Conservation (phyloP, 805 yeast genomes). For the Citeromyces matritensis region DNA sequence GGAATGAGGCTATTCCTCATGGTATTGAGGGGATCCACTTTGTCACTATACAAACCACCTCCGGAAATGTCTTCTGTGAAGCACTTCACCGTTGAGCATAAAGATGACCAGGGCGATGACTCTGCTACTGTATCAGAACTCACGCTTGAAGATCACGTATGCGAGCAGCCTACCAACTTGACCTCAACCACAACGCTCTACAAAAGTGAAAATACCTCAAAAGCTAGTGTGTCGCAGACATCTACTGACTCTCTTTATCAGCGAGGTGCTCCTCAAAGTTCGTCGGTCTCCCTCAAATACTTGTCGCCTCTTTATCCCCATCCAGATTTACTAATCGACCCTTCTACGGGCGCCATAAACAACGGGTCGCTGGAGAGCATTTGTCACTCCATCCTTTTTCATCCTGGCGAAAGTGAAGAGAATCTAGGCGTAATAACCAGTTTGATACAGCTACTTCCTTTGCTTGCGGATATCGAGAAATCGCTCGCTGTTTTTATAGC, state of each 20-base stretch:
- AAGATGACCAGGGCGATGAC: not conserved
- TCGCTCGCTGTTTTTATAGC: conserved; percentile 25
- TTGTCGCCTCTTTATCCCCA: conserved; percentile 37
- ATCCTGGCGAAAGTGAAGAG: conserved; percentile 13
- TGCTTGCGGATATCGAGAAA: conserved; percentile 29
- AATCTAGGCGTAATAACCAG: conserved; percentile 16
- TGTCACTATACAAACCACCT: conserved; percentile 47
- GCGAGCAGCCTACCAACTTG: not conserved
- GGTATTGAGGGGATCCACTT: conserved; percentile 53
- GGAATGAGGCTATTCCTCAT: conserved; percentile 39
- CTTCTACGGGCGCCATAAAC: conserved; percentile 22
- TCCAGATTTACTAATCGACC: conserved; percentile 41
- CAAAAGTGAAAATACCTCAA: not conserved
- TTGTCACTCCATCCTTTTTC: conserved; percentile 58
- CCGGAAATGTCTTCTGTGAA: conserved; percentile 23
- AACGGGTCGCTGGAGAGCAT: conserved; percentile 58
- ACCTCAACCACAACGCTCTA: not conserved
- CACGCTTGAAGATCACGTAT: not conserved
- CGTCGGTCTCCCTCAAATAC: conserved; percentile 9
- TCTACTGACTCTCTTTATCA: not conserved
- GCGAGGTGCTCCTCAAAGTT: not conserved
- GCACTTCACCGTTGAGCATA: conserved; percentile 10
- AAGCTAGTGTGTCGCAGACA: not conserved
- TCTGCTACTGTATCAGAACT: not conserved
- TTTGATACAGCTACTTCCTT: conserved; percentile 36